phyloP scores from a whole-genome alignment of 139 green algal genomes.

The Eudorina sp. region DNA sequence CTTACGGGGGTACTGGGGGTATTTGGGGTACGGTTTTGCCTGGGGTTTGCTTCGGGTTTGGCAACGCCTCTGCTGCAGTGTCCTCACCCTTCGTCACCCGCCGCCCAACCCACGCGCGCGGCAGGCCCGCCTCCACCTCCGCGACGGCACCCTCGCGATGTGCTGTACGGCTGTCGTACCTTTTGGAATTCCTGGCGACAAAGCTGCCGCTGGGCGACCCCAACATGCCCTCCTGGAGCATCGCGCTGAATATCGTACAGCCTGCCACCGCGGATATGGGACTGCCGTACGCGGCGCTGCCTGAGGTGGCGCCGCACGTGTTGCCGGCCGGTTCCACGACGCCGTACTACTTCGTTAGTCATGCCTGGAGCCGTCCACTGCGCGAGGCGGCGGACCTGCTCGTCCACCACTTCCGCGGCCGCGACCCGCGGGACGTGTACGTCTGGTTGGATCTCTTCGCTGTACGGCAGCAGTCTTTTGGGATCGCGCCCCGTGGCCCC shows the following conservation, averaged over 20 bases:
- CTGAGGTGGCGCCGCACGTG: background rate
- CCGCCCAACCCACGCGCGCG: too few relatives aligned
- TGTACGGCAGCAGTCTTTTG: background rate
- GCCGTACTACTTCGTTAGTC: slow-evolving; percentile 46
- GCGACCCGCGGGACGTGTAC: slow-evolving; percentile 1
- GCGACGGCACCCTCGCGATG: too few relatives aligned
- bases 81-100: too few relatives aligned
- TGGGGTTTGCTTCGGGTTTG: too few relatives aligned
- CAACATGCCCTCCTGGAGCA: slow-evolving; percentile 34
- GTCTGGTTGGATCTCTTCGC: slow-evolving; percentile 34
- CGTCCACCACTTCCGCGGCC: slow-evolving; percentile 32
- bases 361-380: slow-evolving; percentile 42
- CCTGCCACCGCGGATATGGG: background rate
- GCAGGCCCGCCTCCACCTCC: too few relatives aligned
- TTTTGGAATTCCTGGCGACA: background rate
- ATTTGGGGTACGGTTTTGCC: too few relatives aligned
- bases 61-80: too few relatives aligned
- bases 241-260: slow-evolving; percentile 6
- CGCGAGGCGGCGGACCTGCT: slow-evolving; percentile 21
- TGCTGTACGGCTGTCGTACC: slow-evolving; percentile 44
- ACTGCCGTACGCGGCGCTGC: background rate
- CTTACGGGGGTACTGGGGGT: too few relatives aligned
- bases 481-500: background rate
- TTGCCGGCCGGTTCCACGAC: background rate
- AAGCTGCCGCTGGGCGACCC: background rate